Evolutionary conservation across 129 eudicot genomes (phyloP).

Genomic region (Artemisia annua): DNA sequence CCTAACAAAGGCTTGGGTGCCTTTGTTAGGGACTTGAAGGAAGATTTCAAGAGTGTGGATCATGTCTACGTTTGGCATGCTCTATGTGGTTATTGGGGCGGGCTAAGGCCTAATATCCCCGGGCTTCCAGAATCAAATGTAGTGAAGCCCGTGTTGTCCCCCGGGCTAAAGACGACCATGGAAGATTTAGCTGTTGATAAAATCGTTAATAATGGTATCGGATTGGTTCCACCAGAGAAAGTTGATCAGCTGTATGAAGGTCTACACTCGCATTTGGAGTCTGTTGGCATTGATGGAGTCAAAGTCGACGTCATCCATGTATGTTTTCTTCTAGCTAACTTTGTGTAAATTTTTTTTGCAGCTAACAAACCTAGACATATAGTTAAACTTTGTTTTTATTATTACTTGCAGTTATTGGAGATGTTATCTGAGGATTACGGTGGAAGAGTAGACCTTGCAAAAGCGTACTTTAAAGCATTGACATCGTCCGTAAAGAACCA

Average conservation of each 20-base stretch:
- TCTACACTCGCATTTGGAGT: constrained; percentile 65
- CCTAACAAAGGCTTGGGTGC: constrained; percentile 71
- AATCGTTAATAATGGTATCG: constrained; percentile 83
- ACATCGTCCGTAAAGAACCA: constrained; percentile 69
- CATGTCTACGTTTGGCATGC: constrained; percentile 98
- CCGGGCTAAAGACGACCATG: constrained; percentile 77
- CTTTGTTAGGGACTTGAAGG: constrained; percentile 73
- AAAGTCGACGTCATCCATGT: constrained; percentile 95
- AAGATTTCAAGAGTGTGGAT: constrained; percentile 53
- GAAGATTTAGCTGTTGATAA: constrained; percentile 92
- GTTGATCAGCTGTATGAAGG: constrained; percentile 77
- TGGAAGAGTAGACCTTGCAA: constrained; percentile 84
- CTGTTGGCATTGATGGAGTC: constrained; percentile 89
- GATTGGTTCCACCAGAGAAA: constrained; percentile 73
- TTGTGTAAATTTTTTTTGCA: neutral
- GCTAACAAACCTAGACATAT: neutral
- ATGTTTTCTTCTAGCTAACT: constrained; percentile 21
- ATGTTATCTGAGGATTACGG: constrained; percentile 89
- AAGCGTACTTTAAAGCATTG: constrained; percentile 78
- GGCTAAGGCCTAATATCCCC: constrained; percentile 63
- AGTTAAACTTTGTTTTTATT: neutral
- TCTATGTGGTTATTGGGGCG: constrained; percentile 98
- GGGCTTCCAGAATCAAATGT: constrained; percentile 62
- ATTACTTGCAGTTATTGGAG: constrained; percentile 50
- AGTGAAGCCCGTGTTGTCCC: constrained; percentile 64